Conservation (phyloP, 306 rosid species). For the Pterocarpus macrocarpus region DNA sequence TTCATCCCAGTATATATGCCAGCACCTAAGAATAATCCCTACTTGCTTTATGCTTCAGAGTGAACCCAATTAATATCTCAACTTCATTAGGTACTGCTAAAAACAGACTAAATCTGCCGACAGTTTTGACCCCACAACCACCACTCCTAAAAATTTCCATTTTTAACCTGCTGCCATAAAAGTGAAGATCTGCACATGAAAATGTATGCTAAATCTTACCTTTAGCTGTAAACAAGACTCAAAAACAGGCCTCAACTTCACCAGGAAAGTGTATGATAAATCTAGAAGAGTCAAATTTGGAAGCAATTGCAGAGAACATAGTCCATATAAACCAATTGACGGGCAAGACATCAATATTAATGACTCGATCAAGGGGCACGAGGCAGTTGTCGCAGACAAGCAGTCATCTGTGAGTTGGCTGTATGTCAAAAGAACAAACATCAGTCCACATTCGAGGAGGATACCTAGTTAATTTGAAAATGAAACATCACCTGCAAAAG, state of each 20-base stretch:
- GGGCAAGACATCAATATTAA: conserved; percentile 96
- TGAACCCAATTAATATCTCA: conserved; percentile 28
- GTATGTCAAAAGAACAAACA: conserved; percentile 50
- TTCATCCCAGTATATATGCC: not conserved
- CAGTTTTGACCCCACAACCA: not conserved
- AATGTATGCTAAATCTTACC: conserved; percentile 55
- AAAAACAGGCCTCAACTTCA: conserved; percentile 86
- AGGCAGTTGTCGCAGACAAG: conserved; percentile 89
- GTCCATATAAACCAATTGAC: conserved; percentile 87
- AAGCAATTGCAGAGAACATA: conserved; percentile 75
- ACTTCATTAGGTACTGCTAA: not conserved
- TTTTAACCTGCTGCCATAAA: not conserved
- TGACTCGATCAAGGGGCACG: conserved; percentile 85
- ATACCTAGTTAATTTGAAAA: conserved; percentile 23
- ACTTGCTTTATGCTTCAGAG: conserved; percentile 1
- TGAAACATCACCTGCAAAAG: conserved; percentile 82
- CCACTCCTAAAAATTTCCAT: not conserved
- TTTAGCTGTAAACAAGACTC: conserved; percentile 84
- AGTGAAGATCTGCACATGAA: not conserved
- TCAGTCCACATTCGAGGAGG: conserved; percentile 48
- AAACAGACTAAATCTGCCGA: not conserved
- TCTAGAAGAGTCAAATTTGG: conserved; percentile 78
- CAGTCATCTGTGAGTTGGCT: conserved; percentile 91
- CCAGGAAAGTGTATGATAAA: conserved; percentile 92
- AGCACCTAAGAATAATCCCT: conserved; percentile 3